These are phyloP conservation scores for Trametes sp. DNA, from an alignment of 1,284 basidiomycete genomes.

Conservation along the genomic window DNA sequence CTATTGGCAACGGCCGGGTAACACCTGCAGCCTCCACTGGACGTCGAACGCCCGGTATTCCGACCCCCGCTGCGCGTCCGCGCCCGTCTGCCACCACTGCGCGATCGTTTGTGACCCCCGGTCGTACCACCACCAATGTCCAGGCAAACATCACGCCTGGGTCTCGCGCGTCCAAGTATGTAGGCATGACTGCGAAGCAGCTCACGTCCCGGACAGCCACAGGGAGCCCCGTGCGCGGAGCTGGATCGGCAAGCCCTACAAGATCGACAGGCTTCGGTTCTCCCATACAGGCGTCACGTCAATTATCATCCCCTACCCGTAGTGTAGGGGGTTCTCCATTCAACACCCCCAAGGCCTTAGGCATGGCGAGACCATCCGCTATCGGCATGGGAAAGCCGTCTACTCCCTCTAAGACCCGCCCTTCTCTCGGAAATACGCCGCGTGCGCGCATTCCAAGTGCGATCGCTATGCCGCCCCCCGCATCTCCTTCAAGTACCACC, in stretches of 20 bases:
- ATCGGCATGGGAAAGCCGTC: conserved; percentile 50
- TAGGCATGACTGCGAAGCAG: conserved; percentile 84
- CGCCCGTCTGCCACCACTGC: conserved; percentile 25
- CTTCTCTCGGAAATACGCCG: conserved; percentile 58
- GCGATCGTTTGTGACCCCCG: conserved; percentile 34
- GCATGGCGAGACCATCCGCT: conserved; percentile 46
- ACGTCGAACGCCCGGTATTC: conserved; percentile 39
- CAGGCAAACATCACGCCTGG: conserved; percentile 70
- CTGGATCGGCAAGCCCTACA: conserved; percentile 46
- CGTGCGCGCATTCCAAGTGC: conserved; percentile 72
- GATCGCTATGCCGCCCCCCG: conserved; percentile 81
- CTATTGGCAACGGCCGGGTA: conserved; percentile 46
- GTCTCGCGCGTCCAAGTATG: conserved; percentile 84
- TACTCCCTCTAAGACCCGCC: conserved; percentile 54
- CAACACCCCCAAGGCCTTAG: conserved; percentile 65
- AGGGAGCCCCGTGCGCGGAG: conserved; percentile 39
- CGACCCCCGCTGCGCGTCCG: conserved; percentile 35
- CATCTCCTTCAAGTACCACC: conserved; percentile 55
- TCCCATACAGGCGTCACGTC: conserved; percentile 35
- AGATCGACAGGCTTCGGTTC: conserved; percentile 44
- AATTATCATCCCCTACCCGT: conserved; percentile 47
- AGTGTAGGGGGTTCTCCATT: conserved; percentile 54
- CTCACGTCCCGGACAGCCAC: conserved; percentile 58
- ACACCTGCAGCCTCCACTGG: conserved; percentile 44
- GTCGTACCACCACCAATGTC: conserved; percentile 27